phyloP scores from a whole-genome alignment of 2,329 filamentous ascomycete genomes.

The Phyllosticta paracitricarpa region DNA sequence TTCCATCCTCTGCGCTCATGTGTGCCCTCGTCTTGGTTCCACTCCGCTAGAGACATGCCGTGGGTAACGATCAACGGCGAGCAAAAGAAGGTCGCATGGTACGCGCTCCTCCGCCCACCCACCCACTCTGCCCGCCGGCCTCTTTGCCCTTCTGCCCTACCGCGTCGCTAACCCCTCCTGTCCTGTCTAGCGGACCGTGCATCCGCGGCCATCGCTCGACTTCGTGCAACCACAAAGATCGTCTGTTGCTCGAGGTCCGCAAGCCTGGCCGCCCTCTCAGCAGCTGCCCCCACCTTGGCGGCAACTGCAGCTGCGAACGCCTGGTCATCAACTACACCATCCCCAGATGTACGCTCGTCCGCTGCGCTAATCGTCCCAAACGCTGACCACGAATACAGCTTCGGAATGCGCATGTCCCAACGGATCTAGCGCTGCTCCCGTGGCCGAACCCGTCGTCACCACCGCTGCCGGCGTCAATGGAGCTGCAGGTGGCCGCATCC shows the following conservation, averaged over 20 bases:
- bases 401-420: constrained; percentile 28
- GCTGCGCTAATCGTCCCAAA: neutral
- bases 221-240: constrained; percentile 61
- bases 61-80: constrained; percentile 52
- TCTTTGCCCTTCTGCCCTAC: constrained; percentile 1
- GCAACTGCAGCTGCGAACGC: constrained; percentile 51
- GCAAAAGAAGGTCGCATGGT: constrained; percentile 71
- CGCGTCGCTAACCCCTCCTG: neutral
- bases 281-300: constrained; percentile 56
- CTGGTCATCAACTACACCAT: constrained; percentile 44
- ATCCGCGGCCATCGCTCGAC: constrained; percentile 68
- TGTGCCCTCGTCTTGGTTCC: neutral
- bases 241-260: constrained; percentile 59
- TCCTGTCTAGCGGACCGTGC: constrained; percentile 52
- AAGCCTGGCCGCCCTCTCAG: constrained; percentile 63
- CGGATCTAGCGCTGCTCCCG: constrained; percentile 4
- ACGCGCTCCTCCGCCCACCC: constrained; percentile 24
- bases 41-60: constrained; percentile 19
- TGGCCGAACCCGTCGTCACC: constrained; percentile 1
- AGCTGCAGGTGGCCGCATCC: constrained; percentile 18
- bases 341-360: constrained; percentile 23
- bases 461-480: neutral
- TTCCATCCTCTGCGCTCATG: neutral
- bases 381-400: constrained; percentile 9
- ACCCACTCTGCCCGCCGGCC: constrained; percentile 1